Conservation (phyloP, 345 rosid species). For the Hypericum perforatum region DNA sequence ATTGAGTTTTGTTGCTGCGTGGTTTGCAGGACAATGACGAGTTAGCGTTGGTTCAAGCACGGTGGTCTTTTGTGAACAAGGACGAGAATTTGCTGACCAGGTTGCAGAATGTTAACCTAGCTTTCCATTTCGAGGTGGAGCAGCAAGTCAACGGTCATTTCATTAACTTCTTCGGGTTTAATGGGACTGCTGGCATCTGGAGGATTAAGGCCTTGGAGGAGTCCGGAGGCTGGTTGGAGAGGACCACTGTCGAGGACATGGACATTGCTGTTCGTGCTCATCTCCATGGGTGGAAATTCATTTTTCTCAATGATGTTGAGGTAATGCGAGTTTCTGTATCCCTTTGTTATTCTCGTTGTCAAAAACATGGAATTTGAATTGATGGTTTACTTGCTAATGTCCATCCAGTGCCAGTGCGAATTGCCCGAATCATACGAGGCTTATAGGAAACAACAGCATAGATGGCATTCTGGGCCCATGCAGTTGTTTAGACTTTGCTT, state of each 20-base stretch:
- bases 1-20: too few relatives aligned
- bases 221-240: constrained; percentile 89
- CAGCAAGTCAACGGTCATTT: constrained; percentile 75
- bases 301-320: constrained; percentile 68
- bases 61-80: constrained; percentile 87
- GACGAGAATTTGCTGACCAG: constrained; percentile 87
- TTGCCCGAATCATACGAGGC: constrained; percentile 84
- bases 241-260: constrained; percentile 93
- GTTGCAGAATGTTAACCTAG: constrained; percentile 76
- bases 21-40: constrained; percentile 64
- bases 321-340: constrained; percentile 11
- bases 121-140: constrained; percentile 93
- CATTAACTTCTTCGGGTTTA: constrained; percentile 85
- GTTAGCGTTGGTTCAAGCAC: constrained; percentile 73
- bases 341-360: not conserved
- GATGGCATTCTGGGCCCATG: constrained; percentile 98
- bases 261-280: constrained; percentile 90
- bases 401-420: constrained; percentile 36
- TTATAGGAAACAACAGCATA: constrained; percentile 79
- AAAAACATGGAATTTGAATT: too few relatives aligned
- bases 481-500: constrained; percentile 77
- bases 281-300: constrained; percentile 75
- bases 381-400: not conserved
- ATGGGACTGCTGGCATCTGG: constrained; percentile 93
- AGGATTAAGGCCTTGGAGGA: constrained; percentile 75